Base-by-base conservation (phyloP, 257 asterid genomes). In the Forsythia suspensa region DNA sequence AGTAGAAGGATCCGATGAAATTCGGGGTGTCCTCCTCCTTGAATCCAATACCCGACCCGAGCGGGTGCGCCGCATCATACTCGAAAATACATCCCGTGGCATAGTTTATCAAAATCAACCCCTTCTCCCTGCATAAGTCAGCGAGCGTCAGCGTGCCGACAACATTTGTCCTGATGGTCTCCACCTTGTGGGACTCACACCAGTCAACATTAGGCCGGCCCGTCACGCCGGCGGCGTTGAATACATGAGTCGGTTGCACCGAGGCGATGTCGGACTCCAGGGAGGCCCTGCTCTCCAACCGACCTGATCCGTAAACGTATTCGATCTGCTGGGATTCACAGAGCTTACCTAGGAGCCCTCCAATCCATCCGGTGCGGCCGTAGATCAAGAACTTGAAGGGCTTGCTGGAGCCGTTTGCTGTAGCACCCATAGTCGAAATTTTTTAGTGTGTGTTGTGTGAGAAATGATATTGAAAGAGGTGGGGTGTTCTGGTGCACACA, bases 151-250 rank as follows among this genome's bases (percentile, higher is more conserved):
- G 85, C 37, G 98, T 91, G 34, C 98, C 98, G 76, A 79, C 93
- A 41, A 93, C 97, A 68, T 93, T 93, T 3, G 98, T 82, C 3
- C 97, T 87, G 79, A 93, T 91, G 4, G 97, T 93, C 88, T 93
- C 98, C 37, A 88, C 96, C 91, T 93, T 93, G 75, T 93, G 96
- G 16, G 97, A 81, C 83, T 93, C 98, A 73, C 98, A 93, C 97
- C 98, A 93, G 85, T 93, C 98, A 39, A 93, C 98, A 82, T 93
- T 93, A 10, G 97, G 97, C 16, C 97, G 86, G 21, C 97, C 97
- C 0, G 97, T 93, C 5, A 93, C 94, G 0, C 97, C 97, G 70
- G 97, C 97, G 55, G 97, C 97, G 79, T 93, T 93, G 88, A 93
- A 93, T 0, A 93, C 97, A 72, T 93, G 97, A 18, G 95, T 91